Evolutionary conservation across 1,139 yeast genomes (phyloP).

Genomic region (Yarrowia galli): DNA sequence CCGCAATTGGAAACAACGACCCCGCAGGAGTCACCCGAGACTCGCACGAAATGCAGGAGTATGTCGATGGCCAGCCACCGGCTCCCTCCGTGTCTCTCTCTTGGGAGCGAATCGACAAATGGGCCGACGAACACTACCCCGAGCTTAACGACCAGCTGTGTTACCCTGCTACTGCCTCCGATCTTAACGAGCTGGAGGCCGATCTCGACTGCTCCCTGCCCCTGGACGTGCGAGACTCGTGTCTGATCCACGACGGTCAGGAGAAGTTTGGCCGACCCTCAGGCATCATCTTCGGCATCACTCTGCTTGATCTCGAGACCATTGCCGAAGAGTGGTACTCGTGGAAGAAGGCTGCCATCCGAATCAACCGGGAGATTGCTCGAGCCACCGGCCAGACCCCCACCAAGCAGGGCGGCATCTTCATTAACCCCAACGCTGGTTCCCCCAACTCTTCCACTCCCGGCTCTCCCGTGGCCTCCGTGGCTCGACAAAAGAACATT

Average conservation of each 20-base stretch:
- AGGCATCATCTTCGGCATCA: slow-evolving; percentile 75
- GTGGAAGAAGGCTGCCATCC: slow-evolving; percentile 72
- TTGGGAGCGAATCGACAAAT: slow-evolving; percentile 75
- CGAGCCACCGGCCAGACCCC: slow-evolving; percentile 31
- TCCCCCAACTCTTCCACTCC: slow-evolving; percentile 40
- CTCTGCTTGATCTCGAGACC: slow-evolving; percentile 72
- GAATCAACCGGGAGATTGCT: slow-evolving; percentile 36
- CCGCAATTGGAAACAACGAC: slow-evolving; percentile 49
- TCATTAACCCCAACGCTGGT: slow-evolving; percentile 39
- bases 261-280: slow-evolving; percentile 76
- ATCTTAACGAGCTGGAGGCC: slow-evolving; percentile 76
- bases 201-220: slow-evolving; percentile 75
- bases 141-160: slow-evolving; percentile 77
- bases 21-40: slow-evolving; percentile 25
- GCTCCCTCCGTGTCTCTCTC: slow-evolving; percentile 73
- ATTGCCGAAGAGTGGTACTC: slow-evolving; percentile 72
- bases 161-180: slow-evolving; percentile 75
- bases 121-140: slow-evolving; percentile 81
- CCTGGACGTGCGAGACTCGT: slow-evolving; percentile 75
- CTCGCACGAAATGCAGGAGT: slow-evolving; percentile 59
- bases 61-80: slow-evolving; percentile 63
- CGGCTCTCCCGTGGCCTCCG: slow-evolving; percentile 39
- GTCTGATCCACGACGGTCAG: slow-evolving; percentile 82
- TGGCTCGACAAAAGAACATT: slow-evolving; percentile 39
- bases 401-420: slow-evolving; percentile 20